Evolutionary conservation across 306 rosid species (phyloP).

Genomic region (Biancaea sappan): DNA sequence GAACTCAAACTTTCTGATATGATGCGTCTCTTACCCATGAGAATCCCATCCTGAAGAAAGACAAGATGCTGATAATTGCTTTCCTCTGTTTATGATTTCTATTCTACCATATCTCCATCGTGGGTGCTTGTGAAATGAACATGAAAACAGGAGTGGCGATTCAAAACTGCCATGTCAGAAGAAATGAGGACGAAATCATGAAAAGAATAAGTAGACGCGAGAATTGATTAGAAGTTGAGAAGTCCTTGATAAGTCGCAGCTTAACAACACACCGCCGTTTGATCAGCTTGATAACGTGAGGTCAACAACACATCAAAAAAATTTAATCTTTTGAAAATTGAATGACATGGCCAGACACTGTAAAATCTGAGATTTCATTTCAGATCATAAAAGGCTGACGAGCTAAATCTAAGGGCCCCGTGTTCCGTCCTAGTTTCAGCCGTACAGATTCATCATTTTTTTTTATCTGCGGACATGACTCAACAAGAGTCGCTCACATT

Average conservation of each 20-base stretch:
- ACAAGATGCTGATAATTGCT: background rate
- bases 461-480: slow-evolving; percentile 38
- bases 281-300: background rate
- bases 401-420: background rate
- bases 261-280: background rate
- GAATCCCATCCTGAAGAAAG: background rate
- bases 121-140: background rate
- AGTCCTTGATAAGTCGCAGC: background rate
- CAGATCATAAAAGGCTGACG: background rate
- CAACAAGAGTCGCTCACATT: slow-evolving; percentile 13
- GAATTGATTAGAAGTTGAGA: background rate
- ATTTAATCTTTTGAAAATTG: background rate
- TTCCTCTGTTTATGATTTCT: slow-evolving; percentile 8
- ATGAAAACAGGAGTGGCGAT: background rate
- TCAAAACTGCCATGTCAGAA: too few species aligned
- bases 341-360: slow-evolving; percentile 11
- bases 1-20: background rate
- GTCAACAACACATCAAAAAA: background rate
- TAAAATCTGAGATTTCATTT: background rate
- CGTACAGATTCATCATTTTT: slow-evolving; percentile 16
- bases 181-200: too few species aligned
- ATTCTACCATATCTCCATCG: too few species aligned
- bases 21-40: background rate
- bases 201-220: background rate
- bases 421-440: slow-evolving; percentile 22